A percentile compares a stretch with the other conserved stretches of the same genome.
Conservation (phyloP, 192 early-diverging fungal species). For the Rhizophlyctis rosea region DNA sequence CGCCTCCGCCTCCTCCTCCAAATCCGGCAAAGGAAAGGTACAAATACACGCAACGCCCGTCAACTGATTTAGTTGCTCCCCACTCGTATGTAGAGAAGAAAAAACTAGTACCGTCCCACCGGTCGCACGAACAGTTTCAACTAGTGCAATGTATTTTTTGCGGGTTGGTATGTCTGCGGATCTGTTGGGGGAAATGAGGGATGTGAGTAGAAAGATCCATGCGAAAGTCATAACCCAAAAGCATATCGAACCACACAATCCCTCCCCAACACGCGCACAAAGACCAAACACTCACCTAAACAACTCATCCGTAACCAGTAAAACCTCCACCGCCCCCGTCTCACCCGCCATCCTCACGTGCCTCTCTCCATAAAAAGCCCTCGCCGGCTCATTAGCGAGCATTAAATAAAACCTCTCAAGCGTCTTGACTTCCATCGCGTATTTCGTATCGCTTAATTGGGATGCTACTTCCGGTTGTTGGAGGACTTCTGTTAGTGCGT, state of each 20-base stretch:
- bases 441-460: slow-evolving; percentile 88
- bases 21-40: slow-evolving; percentile 84
- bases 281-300: slow-evolving; percentile 61
- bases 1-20: slow-evolving; percentile 24
- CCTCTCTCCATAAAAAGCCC: slow-evolving; percentile 88
- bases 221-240: neutral
- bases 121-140: slow-evolving; percentile 70
- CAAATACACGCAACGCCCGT: slow-evolving; percentile 94
- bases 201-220: slow-evolving; percentile 7
- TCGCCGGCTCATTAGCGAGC: slow-evolving; percentile 83
- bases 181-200: slow-evolving; percentile 34
- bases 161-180: slow-evolving; percentile 82
- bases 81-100: slow-evolving; percentile 90
- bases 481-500: slow-evolving; percentile 91
- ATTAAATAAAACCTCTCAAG: slow-evolving; percentile 86
- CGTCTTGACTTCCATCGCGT: slow-evolving; percentile 75
- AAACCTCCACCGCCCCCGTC: slow-evolving; percentile 77
- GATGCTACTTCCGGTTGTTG: slow-evolving; percentile 75
- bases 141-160: slow-evolving; percentile 80
- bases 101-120: slow-evolving; percentile 85
- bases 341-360: slow-evolving; percentile 85
- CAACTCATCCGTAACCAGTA: slow-evolving; percentile 90
- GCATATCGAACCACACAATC: slow-evolving; percentile 7
- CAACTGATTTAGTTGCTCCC: slow-evolving; percentile 92
- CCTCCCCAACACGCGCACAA: too few relatives aligned